Percentiles rank a stretch among this genome's conserved stretches.
Evolutionary conservation across 306 rosid genomes (phyloP).

Genomic region (Medicago lupulina): DNA sequence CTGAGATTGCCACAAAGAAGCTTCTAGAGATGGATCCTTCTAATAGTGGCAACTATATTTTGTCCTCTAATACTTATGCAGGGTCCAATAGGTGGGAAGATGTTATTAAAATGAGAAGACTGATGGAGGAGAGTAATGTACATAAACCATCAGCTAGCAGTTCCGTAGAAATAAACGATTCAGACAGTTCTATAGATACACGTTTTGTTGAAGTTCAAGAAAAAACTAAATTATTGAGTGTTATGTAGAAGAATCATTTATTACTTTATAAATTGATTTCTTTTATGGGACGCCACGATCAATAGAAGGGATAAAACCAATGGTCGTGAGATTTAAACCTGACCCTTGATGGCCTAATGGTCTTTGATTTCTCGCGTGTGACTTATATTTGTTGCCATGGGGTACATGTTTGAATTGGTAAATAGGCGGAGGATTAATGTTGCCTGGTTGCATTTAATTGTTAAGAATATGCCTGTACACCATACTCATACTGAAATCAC

Average conservation of each 20-base stretch:
- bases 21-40: conserved; percentile 79
- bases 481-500: neutral
- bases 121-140: conserved; percentile 67
- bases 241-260: neutral
- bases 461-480: too few relatives aligned
- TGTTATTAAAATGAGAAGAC: conserved; percentile 70
- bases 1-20: conserved; percentile 74
- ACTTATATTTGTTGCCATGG: neutral
- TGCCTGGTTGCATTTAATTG: too few relatives aligned
- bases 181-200: conserved; percentile 36
- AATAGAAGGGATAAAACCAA: neutral
- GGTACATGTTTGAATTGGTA: neutral
- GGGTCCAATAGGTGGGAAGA: conserved; percentile 87
- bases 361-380: neutral
- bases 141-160: conserved; percentile 83
- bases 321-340: neutral
- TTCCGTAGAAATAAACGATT: conserved; percentile 61
- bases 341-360: neutral
- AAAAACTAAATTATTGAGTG: neutral
- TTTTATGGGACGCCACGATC: neutral
- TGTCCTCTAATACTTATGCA: conserved; percentile 74
- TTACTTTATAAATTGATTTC: neutral
- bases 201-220: conserved; percentile 13
- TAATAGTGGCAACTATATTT: conserved; percentile 76
- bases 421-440: neutral